Evolutionary conservation across 2,329 filamentous ascomycete genomes (phyloP).

Genomic region (Fusarium nanum): DNA sequence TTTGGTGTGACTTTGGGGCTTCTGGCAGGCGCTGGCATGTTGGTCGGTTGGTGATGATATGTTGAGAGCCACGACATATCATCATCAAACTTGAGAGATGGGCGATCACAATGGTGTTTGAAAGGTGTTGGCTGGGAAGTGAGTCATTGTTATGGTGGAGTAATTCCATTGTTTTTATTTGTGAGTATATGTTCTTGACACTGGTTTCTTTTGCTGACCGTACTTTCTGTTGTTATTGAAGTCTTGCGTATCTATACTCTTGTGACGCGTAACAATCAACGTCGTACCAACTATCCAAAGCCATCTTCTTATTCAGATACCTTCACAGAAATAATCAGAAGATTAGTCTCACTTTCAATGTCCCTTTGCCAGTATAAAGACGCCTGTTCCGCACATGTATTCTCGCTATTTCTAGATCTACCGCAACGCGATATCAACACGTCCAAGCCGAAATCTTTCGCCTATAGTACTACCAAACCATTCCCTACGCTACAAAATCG

Average conservation of each 20-base stretch:
- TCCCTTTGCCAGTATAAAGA: neutral
- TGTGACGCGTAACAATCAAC: neutral
- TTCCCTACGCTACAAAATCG: neutral
- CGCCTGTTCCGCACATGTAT: neutral
- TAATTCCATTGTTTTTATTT: accelerated
- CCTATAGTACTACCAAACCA: neutral
- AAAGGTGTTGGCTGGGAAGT: accelerated
- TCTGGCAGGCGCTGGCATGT: conserved; percentile 7
- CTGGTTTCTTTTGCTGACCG: no score
- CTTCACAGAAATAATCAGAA: neutral
- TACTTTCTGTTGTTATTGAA: neutral
- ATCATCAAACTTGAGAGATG: neutral
- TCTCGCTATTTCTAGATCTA: neutral
- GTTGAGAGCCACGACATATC: neutral
- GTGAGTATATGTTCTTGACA: no score
- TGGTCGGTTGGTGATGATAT: neutral
- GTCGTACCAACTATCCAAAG: accelerated
- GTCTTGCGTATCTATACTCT: neutral
- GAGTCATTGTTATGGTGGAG: accelerated
- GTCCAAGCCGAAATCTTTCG: accelerated
- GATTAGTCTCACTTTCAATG: neutral
- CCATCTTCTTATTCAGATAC: accelerated
- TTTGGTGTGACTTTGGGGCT: conserved; percentile 7
- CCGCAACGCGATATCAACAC: neutral
- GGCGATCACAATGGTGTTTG: neutral